Conservation (phyloP, 164 flowering plant genomes). For the Euptelea pleiosperma region DNA sequence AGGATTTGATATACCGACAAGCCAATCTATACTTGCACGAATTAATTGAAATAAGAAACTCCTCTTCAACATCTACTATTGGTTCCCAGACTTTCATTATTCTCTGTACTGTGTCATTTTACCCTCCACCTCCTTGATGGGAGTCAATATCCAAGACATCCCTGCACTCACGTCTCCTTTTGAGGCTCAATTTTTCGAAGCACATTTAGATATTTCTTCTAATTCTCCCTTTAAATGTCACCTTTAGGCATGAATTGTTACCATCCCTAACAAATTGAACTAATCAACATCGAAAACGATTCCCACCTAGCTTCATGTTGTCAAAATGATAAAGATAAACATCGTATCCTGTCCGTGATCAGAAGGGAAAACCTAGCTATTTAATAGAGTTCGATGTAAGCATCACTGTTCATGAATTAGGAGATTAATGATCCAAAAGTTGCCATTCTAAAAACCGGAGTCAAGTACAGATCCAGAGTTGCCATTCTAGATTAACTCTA, state of each 20-base stretch:
- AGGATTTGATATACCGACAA: too few species aligned
- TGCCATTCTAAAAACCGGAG: neutral
- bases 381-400: neutral
- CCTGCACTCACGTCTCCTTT: neutral
- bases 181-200: neutral
- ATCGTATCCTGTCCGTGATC: neutral
- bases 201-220: neutral
- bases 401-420: neutral
- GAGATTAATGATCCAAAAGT: neutral
- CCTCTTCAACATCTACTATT: too few species aligned
- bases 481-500: neutral
- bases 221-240: neutral
- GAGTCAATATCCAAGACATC: too few species aligned
- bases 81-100: too few species aligned
- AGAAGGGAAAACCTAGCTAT: neutral
- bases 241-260: neutral
- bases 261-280: neutral
- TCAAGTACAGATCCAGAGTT: too few species aligned
- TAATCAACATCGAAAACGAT: too few species aligned
- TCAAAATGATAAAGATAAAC: neutral
- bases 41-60: too few species aligned
- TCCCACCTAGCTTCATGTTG: too few species aligned
- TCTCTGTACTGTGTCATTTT: too few species aligned
- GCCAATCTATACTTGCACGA: too few species aligned
- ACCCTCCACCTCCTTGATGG: too few species aligned